Percentiles rank a stretch among this genome's conserved stretches.
Conservation (phyloP, 2,329 filamentous ascomycete species). For the Trichophyton mentagrophytes region DNA sequence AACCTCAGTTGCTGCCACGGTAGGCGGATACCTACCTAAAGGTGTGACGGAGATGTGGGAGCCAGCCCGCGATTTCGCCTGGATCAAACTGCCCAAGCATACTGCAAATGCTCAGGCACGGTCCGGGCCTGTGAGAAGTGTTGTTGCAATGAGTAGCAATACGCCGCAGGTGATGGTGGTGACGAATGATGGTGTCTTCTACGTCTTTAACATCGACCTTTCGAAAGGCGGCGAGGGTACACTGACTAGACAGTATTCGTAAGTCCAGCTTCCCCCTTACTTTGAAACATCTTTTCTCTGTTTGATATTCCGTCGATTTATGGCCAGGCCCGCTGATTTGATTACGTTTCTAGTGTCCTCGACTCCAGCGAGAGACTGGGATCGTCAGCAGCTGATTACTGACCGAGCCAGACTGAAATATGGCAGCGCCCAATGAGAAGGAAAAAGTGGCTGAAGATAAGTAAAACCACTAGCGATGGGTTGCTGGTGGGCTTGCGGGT, state of each 20-base stretch:
- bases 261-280: conserved; percentile 32
- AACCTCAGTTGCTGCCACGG: conserved; percentile 72
- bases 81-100: conserved; percentile 73
- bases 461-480: neutral
- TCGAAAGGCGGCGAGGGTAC: conserved; percentile 88
- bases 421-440: neutral
- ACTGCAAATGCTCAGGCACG: conserved; percentile 24
- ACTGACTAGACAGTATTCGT: conserved; percentile 87
- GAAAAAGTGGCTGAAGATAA: neutral
- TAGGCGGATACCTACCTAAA: conserved; percentile 82
- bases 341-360: conserved; percentile 24
- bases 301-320: neutral
- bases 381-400: conserved; percentile 10
- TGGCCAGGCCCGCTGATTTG: neutral
- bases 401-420: neutral
- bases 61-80: conserved; percentile 85
- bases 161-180: conserved; percentile 97
- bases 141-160: conserved; percentile 94
- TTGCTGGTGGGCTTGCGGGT: neutral
- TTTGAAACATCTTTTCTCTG: neutral
- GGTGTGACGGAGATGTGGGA: conserved; percentile 98
- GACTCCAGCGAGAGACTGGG: conserved; percentile 34
- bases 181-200: conserved; percentile 88
- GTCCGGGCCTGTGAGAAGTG: conserved; percentile 56
- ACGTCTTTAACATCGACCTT: conserved; percentile 89